Evolutionary conservation across 768 basidiomycete genomes (phyloP).

Genomic region (Boletus subcaerulescens): DNA sequence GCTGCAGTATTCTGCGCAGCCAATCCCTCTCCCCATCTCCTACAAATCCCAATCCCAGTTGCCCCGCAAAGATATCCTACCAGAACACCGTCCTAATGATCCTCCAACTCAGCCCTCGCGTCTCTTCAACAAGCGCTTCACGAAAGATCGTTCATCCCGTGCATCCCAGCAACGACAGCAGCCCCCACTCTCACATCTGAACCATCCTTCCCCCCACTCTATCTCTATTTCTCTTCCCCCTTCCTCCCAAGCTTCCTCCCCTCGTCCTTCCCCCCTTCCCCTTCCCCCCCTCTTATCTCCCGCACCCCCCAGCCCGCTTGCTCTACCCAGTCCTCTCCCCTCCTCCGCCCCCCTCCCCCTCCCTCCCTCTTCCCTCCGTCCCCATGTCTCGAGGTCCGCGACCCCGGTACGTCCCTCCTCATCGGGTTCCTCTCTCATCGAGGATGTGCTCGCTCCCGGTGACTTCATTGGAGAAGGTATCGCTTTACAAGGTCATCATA

Average conservation of each 20-base stretch:
- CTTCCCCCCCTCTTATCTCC: slow-evolving; percentile 11
- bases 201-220: slow-evolving; percentile 16
- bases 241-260: slow-evolving; percentile 18
- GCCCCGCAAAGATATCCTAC: slow-evolving; percentile 33
- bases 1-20: slow-evolving; percentile 53
- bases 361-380: slow-evolving; percentile 34
- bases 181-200: slow-evolving; percentile 1
- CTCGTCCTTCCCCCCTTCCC: slow-evolving; percentile 6
- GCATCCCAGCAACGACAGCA: slow-evolving; percentile 17
- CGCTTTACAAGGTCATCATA: slow-evolving; percentile 60
- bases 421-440: slow-evolving; percentile 31
- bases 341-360: slow-evolving; percentile 28
- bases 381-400: slow-evolving; percentile 36
- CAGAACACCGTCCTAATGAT: slow-evolving; percentile 28
- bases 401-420: slow-evolving; percentile 28
- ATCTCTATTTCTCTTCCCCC: slow-evolving; percentile 5
- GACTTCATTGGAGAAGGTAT: slow-evolving; percentile 72
- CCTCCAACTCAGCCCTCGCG: slow-evolving; percentile 20
- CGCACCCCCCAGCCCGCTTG: slow-evolving; percentile 11
- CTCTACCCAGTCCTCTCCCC: slow-evolving; percentile 32
- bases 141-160: slow-evolving; percentile 28
- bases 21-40: slow-evolving; percentile 32
- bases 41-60: slow-evolving; percentile 26
- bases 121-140: slow-evolving; percentile 35
- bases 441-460: slow-evolving; percentile 64